Base-by-base conservation (phyloP, 108 stramenopile species). In the Chaetoceros muelleri region DNA sequence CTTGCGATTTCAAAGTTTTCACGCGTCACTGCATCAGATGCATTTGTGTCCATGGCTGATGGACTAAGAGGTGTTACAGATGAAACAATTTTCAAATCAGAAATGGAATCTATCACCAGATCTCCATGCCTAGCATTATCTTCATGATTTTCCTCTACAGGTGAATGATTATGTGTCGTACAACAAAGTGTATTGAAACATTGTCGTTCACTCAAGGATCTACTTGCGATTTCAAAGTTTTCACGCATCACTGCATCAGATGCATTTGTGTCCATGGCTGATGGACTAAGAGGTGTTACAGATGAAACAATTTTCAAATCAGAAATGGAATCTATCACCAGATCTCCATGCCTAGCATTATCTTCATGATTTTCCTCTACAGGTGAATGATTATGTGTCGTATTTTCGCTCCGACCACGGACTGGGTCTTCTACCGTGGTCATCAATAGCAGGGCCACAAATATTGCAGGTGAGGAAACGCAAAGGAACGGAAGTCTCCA, bases 401-500 rank as follows among this genome's bases (percentile, higher is more conserved):
- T 13, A 60, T 53, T 50, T 57, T 92, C 90, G 62, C 81, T 76
- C 17, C 30, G 63, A n/a, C 90, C 85, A 22, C 90, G 60, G 58
- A 61, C 58, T 2, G 88, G 88, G 60, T 94, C 93, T 19, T 57
- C 30, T 0, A 90, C 72, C 18, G 67, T 77, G 18, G 71, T 54
- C 46, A 74, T 62, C 5, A 94, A 81, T 29, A 72, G 20, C n/a
- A 73, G 26, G 3, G 84, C 88, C 57, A 74, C 81, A 27, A 74
- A 25, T 26, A 94, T 26, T 0, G 87, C 87, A 22, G 81, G 81
- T 26, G 79, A 19, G 46, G 71, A 67, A 21, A 93, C 78, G n/a
- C 89, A 51, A 20, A 89, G 24, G 67, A 93, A 93, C 0, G 91
- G 91, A 18, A 81, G 30, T 58, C 86, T 67, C 91, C 91, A 93